Conservation (phyloP, 257 asterid species). For the Solanum medicagineum region DNA sequence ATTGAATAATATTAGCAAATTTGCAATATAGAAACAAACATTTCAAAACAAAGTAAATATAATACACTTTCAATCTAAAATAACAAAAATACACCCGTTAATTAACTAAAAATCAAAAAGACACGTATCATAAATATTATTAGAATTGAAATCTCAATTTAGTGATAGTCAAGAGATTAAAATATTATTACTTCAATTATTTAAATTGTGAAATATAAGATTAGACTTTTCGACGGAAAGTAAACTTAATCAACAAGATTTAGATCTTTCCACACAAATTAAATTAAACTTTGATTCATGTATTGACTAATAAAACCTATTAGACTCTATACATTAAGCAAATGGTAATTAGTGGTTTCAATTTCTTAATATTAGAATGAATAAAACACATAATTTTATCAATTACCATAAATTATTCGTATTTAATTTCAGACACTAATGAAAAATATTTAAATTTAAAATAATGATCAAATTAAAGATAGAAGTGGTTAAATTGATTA, state of each 20-base stretch:
- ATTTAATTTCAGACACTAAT: too few species aligned
- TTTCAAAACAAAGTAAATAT: neutral
- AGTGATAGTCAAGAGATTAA: neutral
- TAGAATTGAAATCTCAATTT: neutral
- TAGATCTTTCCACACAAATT: neutral
- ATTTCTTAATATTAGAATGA: neutral
- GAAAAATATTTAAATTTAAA: too few species aligned
- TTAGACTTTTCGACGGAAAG: neutral
- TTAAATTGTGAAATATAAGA: neutral
- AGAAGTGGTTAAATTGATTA: too few species aligned
- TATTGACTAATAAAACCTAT: neutral
- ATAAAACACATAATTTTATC: too few species aligned
- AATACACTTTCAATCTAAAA: neutral
- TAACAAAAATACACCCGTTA: neutral
- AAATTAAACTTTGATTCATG: neutral
- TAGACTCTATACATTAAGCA: neutral
- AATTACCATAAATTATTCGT: accelerated
- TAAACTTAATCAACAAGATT: neutral
- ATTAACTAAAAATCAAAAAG: neutral
- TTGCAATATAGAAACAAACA: neutral
- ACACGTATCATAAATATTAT: neutral
- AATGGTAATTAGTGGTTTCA: neutral
- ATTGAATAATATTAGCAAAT: neutral
- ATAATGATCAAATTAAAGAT: too few species aligned
- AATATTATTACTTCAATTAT: neutral